Evolutionary conservation across 371 early-diverging fungal genomes (phyloP), one percentile per base, ranked within the genome.

Genomic region (Mycotypha africana): DNA sequence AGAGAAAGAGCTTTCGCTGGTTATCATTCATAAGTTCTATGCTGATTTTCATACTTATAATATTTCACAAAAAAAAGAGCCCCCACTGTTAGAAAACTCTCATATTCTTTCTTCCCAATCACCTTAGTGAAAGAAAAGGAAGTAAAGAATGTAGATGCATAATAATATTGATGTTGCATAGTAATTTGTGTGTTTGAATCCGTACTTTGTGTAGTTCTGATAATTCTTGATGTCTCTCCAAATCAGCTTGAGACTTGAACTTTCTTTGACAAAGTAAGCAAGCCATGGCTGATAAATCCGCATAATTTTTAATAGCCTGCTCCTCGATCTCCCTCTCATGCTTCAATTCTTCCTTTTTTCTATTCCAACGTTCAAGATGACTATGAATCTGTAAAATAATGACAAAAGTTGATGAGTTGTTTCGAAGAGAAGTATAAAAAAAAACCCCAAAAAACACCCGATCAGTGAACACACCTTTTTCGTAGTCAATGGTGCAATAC

Each of bases 251-350:
- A 1, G 71, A 49, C 49, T 83, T 84, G 49, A 86, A 76, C 30
- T 78, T 78, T n/a, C 86, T 65, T 53, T 86, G 81, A 47, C 86
- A 86, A 8, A 86, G 56, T 6, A 86, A 38, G 49, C 86, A 86
- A 20, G 79, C 78, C 47, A 70, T 58, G 15, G 75, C 40, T 10
- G 49, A 47, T 20, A 76, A 43, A 47, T 83, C 82, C 30, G 68
- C 45, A 44, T 74, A 68, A 9, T 72, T 57, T 17, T 64, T 55
- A 15, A 65, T 69, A 31, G 59, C 71, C 9, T 67, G 53, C 43
- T 40, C 30, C 33, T 44, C 61, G 40, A 19, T 16, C 6, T 58
- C 21, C 24, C 38, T 38, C 22, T 56, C 51, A 7, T 52, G 33
- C 25, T 60, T 50, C 4, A 42, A 23, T 34, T 55, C 65, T 21